Evolutionary conservation across 495 filamentous ascomycete species (phyloP).

Genomic region (Penicillium chermesinum): DNA sequence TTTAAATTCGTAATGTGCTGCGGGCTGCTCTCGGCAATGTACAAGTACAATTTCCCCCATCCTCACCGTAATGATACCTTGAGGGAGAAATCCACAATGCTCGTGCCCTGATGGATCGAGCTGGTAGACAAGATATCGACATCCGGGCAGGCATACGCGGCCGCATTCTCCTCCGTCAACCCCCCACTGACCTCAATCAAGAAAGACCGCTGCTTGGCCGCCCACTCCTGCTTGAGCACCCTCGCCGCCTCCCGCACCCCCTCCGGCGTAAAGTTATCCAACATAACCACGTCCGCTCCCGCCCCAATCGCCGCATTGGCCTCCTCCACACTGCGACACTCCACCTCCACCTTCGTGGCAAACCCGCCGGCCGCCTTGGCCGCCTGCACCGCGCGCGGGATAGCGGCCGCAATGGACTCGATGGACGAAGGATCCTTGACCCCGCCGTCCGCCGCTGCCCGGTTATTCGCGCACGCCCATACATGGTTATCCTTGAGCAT

Average conservation of each 20-base stretch:
- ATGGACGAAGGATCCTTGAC: slow-evolving; percentile 5
- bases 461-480: slow-evolving; percentile 64
- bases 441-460: slow-evolving; percentile 21
- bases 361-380: slow-evolving; percentile 86
- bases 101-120: slow-evolving; percentile 91
- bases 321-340: slow-evolving; percentile 80
- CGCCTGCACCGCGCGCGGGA: slow-evolving; percentile 74
- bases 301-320: slow-evolving; percentile 86
- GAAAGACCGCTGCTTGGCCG: slow-evolving; percentile 54
- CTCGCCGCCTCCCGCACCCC: slow-evolving; percentile 66
- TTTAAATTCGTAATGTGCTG: slow-evolving; percentile 3
- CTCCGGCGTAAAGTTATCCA: slow-evolving; percentile 85
- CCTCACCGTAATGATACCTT: slow-evolving; percentile 60
- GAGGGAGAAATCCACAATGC: slow-evolving; percentile 90
- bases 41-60: slow-evolving; percentile 8
- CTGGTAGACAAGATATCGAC: slow-evolving; percentile 94
- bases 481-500: slow-evolving; percentile 99
- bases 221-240: slow-evolving; percentile 73
- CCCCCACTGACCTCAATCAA: slow-evolving; percentile 91
- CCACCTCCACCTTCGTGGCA: slow-evolving; percentile 89
- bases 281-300: slow-evolving; percentile 92
- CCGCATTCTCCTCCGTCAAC: slow-evolving; percentile 78
- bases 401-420: slow-evolving; percentile 54
- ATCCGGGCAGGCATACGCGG: slow-evolving; percentile 74
- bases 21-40: not conserved